Evolutionary conservation across 2,329 filamentous ascomycete genomes (phyloP), one percentile per base, ranked within the genome.

Genomic region (Fusarium illudens): DNA sequence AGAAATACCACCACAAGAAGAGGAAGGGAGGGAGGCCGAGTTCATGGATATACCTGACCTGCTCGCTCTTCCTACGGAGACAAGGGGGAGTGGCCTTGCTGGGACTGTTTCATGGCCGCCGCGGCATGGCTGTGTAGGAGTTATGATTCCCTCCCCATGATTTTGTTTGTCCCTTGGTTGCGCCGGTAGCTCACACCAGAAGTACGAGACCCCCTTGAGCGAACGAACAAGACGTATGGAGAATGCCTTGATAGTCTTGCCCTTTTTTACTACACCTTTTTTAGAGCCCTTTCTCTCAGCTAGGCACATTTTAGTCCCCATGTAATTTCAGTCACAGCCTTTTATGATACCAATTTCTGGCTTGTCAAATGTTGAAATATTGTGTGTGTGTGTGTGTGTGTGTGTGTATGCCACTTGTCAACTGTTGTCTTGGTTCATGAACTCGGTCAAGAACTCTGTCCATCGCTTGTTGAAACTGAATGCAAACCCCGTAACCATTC

Each of bases 331-430:
- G 68, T 82, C 79, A 75, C 75, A 77, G 76, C 55, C 65, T 72
- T 73, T 71, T 79, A 77, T 81, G 81, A 84, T 84, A 84, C 81
- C 81, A 84, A 73, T 76, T 78, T 60, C 48, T 55, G 29, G 37
- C 55, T 62, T 52, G 27, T 52, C 17, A 50, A 19, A 65, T 60
- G 12, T 25, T 61, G 75, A 72, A 71, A 67, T 71, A 25, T 39
- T 32, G 29, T 27, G 17, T 55, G 34, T 65, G 25, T 46, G 30
- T 32, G 10, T 63, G 42, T 64, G 33, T 17, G 36, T 55, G 34
- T 65, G 25, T 46, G 30, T 32, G 10, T 63, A 39, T 64, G 33
- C n/a, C 33, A 27, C 27, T 62, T 13, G 51, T 13, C 15, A 54
- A 13, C 34, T 34, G 48, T 34, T 39, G 17, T 36, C n/a, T 39